Conservation (phyloP, 2,329 filamentous ascomycete genomes). For the Penicillium brasilianum region DNA sequence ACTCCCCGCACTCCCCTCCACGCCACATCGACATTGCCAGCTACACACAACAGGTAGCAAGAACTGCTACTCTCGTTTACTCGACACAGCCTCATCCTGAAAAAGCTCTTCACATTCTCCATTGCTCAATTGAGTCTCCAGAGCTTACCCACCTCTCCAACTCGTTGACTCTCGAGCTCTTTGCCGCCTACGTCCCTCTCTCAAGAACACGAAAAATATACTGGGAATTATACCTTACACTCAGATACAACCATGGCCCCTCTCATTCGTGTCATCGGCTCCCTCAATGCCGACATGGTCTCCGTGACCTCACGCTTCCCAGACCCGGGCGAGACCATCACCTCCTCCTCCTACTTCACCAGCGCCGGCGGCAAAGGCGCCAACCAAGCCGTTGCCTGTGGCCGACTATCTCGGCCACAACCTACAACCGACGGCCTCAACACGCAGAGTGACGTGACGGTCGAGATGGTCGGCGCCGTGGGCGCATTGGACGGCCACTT, state of each 20-base stretch:
- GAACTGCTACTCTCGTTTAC: neutral
- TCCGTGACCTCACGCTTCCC: constrained; percentile 86
- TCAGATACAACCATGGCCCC: constrained; percentile 43
- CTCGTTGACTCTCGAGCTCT: neutral
- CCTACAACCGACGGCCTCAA: constrained; percentile 28
- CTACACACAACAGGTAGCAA: neutral
- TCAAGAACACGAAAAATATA: neutral
- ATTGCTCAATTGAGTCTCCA: neutral
- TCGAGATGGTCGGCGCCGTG: constrained; percentile 76
- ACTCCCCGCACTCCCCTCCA: neutral
- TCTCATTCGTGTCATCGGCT: constrained; percentile 82
- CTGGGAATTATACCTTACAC: neutral
- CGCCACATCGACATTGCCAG: neutral
- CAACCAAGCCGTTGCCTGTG: constrained; percentile 91
- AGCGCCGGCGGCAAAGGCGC: constrained; percentile 92
- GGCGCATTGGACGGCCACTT: constrained; percentile 67
- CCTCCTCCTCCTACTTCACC: constrained; percentile 74
- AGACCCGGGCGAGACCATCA: constrained; percentile 83
- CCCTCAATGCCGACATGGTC: constrained; percentile 92
- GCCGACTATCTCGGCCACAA: constrained; percentile 72
- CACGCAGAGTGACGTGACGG: constrained; percentile 43
- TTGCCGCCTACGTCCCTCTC: too few relatives aligned
- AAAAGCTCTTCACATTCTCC: neutral
- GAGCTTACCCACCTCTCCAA: neutral
- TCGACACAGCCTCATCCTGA: neutral